Conservation (phyloP, 73 alveolate genomes). For the Breviolum minutum region DNA sequence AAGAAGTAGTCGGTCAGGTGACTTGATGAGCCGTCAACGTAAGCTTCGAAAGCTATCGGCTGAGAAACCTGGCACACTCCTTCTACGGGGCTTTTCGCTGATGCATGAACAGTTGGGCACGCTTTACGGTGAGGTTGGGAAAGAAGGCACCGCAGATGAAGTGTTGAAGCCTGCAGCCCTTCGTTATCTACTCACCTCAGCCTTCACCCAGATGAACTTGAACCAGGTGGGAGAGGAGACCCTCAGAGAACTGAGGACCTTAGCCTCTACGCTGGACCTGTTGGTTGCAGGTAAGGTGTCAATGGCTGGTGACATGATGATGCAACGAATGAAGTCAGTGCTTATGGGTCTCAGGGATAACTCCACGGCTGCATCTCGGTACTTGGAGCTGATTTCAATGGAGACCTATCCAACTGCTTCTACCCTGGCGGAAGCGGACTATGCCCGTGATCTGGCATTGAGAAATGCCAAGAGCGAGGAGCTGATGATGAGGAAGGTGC, state of each 20-base stretch:
- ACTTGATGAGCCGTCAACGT: no score
- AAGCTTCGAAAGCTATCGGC: no score
- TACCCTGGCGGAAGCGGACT: neutral
- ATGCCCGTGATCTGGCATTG: neutral
- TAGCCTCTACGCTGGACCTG: neutral
- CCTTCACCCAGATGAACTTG: neutral
- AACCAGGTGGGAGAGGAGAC: neutral
- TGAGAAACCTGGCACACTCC: neutral
- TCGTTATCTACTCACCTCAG: neutral
- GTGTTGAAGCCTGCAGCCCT: neutral
- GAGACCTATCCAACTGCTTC: neutral
- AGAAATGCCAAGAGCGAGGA: neutral
- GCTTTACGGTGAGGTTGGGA: neutral
- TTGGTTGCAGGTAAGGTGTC: neutral
- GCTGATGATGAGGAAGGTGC: neutral
- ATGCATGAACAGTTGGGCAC: constrained; percentile 41
- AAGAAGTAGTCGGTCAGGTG: no score
- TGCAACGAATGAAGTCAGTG: neutral
- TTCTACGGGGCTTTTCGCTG: neutral
- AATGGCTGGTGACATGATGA: neutral
- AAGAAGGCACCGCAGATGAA: neutral
- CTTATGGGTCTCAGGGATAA: neutral
- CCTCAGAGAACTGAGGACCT: neutral
- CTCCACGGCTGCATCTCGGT: neutral
- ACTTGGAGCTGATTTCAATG: neutral